phyloP scores from a whole-genome alignment of 225 moss, liverwort and hornwort genomes.

The Rhytidiadelphus loreus region DNA sequence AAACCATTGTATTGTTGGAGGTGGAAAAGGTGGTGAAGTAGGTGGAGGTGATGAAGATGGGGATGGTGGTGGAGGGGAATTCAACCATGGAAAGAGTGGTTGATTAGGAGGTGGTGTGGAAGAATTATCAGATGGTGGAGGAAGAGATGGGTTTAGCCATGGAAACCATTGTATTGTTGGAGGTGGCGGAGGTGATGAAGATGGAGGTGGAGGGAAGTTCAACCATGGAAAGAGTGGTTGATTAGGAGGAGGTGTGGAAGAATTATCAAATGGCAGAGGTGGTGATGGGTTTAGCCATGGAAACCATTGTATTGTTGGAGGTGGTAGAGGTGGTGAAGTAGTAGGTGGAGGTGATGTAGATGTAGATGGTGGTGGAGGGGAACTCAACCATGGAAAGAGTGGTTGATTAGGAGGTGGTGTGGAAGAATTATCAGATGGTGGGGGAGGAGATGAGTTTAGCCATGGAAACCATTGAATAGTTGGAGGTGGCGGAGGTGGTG shows the following conservation, averaged over 20 bases:
- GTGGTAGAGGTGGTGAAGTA: neutral
- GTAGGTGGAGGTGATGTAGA: too few relatives aligned
- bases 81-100: neutral
- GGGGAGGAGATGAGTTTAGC: neutral
- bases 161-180: neutral
- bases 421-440: neutral
- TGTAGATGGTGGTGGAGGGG: too few relatives aligned
- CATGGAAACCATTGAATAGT: neutral
- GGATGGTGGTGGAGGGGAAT: too few relatives aligned
- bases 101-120: neutral
- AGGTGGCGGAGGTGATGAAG: neutral
- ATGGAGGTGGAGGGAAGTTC: neutral
- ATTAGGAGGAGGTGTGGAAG: neutral
- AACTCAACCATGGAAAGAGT: too few relatives aligned
- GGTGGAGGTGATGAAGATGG: too few relatives aligned
- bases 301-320: neutral
- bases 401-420: neutral
- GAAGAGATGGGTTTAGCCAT: neutral
- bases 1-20: too few relatives aligned
- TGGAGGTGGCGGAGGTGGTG: neutral
- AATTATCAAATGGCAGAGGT: rapidly evolving
- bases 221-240: neutral
- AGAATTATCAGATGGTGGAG: neutral
- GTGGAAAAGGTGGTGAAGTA: too few relatives aligned
- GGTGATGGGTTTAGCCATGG: neutral